Evolutionary conservation across 139 green algal species (phyloP).

Genomic region (Edaphochlamys debaryana): DNA sequence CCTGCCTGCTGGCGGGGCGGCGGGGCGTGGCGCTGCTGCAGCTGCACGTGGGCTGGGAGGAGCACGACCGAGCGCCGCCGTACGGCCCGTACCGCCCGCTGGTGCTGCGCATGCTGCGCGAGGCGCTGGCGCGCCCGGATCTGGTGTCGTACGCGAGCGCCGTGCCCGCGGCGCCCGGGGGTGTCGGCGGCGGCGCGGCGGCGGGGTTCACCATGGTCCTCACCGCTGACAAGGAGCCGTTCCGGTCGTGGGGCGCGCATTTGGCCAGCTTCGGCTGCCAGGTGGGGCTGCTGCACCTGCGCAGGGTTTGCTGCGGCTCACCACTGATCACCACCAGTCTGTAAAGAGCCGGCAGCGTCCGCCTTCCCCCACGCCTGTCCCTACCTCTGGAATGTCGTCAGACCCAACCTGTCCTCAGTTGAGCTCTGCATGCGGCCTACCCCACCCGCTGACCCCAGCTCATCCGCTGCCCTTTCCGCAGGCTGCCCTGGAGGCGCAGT

Average conservation of each 20-base stretch:
- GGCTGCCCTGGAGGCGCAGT: slow-evolving; percentile 65
- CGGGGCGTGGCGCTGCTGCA: slow-evolving; percentile 66
- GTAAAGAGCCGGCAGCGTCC: too few relatives aligned
- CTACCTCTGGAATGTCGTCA: background rate
- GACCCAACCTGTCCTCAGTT: too few relatives aligned
- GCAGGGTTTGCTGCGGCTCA: background rate
- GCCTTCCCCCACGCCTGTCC: background rate
- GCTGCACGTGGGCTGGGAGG: slow-evolving; percentile 59
- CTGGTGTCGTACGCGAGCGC: slow-evolving; percentile 44
- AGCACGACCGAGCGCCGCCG: slow-evolving; percentile 38
- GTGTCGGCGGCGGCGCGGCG: background rate
- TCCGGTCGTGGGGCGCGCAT: slow-evolving; percentile 55
- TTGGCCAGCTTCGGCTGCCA: slow-evolving; percentile 61
- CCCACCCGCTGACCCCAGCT: background rate
- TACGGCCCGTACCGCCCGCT: slow-evolving; percentile 55
- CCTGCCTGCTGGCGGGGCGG: slow-evolving; percentile 47
- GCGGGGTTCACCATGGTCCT: slow-evolving; percentile 62
- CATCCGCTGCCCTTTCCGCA: background rate
- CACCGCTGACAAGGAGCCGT: slow-evolving; percentile 63
- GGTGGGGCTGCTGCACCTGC: background rate
- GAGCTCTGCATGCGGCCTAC: background rate
- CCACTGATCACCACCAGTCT: background rate
- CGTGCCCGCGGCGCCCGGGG: slow-evolving; percentile 7
- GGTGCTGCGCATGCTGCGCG: slow-evolving; percentile 52
- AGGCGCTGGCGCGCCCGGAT: slow-evolving; percentile 32